Base-by-base conservation (phyloP, 345 rosid genomes). In the Anastatica hierochuntica region DNA sequence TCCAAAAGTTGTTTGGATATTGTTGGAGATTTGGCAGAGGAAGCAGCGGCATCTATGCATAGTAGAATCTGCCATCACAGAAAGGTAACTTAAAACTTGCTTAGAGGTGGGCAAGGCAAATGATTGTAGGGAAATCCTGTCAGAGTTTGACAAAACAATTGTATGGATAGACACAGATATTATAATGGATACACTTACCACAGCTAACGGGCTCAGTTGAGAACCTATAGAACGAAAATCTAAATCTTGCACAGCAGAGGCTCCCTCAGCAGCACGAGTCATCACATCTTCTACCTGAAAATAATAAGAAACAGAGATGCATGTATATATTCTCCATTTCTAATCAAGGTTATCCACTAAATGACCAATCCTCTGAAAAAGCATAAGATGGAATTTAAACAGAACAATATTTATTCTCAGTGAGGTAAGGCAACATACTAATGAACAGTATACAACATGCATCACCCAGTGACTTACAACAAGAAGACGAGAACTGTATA, bases 41-140 rank as follows among this genome's bases (percentile, higher is more conserved):
- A 79, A 46, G 88, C 77, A 74, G 98, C 96, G 47, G 82, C 88
- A 70, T 90, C 98, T 40, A 90, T 79, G 58, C 92, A 90, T 29
- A 90, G 84, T 76, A 87, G 85, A 72, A 80, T 67, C 98, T 90
- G 77, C 60, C 62, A 84, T 46, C 53, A 75, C 20, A 68, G n/a
- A 43, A 51, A 53, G 24, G 55, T 38, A 67, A 24, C 57, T 53
- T 58, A 60, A 60, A 68, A 49, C 46, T 47, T 51, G 43, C 17
- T 53, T 47, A 19, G 49, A 59, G 23, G 44, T 43, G 8, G 5
- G 36, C 44, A 60, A 54, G 33, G 43, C 41, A 65, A 29, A 8
- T 49, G 33, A 14, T 51, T 26, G 47, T 38, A 58, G 12, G 33
- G 10, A 19, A 43, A 16, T 52, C 27, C 50, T 44, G 40, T 45